phyloP scores from a whole-genome alignment of 345 rosid genomes.

The Pugionium dolabratum region DNA sequence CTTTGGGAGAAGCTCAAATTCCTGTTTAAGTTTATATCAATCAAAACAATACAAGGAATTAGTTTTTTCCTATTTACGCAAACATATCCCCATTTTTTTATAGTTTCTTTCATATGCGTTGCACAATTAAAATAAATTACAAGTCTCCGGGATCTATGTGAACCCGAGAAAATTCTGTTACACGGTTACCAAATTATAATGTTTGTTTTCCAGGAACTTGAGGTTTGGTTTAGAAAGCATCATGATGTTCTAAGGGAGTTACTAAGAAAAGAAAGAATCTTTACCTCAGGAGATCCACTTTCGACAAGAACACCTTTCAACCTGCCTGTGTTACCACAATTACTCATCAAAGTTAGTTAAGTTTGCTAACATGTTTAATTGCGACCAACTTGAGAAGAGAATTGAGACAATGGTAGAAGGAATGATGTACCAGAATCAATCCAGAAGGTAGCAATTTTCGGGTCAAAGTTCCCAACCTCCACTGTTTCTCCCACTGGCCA shows the following conservation, averaged over 20 bases:
- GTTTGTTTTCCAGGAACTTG: no score
- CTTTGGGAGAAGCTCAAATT: constrained; percentile 80
- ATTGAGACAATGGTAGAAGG: not conserved
- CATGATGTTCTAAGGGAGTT: no score
- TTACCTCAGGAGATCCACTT: constrained; percentile 95
- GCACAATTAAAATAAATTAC: no score
- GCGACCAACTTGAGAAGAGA: not conserved
- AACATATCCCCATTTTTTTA: no score
- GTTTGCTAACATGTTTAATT: not conserved
- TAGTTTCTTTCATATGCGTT: no score
- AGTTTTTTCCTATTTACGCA: no score
- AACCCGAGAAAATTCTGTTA: no score
- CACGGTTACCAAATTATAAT: no score
- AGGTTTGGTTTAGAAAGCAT: no score
- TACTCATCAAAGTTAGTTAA: constrained; percentile 16
- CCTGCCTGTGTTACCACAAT: constrained; percentile 55
- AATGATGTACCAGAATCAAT: constrained; percentile 68
- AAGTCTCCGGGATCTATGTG: no score
- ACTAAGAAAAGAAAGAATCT: not conserved
- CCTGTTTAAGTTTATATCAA: constrained; percentile 40
- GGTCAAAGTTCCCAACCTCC: constrained; percentile 86
- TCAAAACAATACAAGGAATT: no score
- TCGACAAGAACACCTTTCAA: constrained; percentile 93
- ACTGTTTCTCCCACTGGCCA: constrained; percentile 82
- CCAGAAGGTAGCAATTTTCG: constrained; percentile 95